Evolutionary conservation across 2,329 filamentous ascomycete species (phyloP).

Genomic region (Calonectria pauciramosa): DNA sequence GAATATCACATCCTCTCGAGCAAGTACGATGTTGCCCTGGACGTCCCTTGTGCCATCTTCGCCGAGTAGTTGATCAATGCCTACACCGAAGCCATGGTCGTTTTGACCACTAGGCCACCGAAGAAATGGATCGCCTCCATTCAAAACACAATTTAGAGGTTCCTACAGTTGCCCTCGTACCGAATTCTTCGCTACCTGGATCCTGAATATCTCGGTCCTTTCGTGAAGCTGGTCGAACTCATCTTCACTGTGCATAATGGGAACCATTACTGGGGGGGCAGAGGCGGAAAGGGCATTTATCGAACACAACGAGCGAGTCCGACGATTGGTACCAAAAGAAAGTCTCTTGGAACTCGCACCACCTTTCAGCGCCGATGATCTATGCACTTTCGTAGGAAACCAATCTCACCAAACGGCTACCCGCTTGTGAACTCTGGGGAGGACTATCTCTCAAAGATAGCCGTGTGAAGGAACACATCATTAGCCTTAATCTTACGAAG

Average conservation of each 20-base stretch:
- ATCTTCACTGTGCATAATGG: not conserved
- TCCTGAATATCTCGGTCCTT: not conserved
- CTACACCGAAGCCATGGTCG: not conserved
- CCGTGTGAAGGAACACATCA: not conserved
- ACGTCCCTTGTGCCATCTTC: not conserved
- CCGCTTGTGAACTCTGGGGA: not conserved
- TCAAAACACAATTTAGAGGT: not conserved
- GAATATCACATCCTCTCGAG: not conserved
- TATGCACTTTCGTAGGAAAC: not conserved
- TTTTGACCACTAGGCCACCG: not conserved
- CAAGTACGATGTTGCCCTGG: not conserved
- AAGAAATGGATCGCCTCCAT: not conserved
- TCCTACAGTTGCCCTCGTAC: not conserved
- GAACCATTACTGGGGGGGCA: not conserved
- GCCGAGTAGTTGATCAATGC: not conserved
- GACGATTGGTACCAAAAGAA: not conserved
- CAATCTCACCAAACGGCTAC: not conserved
- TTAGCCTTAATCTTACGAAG: not conserved
- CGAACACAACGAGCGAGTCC: not conserved
- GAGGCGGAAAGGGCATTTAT: not conserved
- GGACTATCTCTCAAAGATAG: not conserved
- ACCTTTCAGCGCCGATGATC: not conserved
- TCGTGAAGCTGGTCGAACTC: not conserved
- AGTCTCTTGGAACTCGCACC: not conserved
- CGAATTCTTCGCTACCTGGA: not conserved